Evolutionary conservation across 2,329 filamentous ascomycete genomes (phyloP).

Genomic region (Aspergillus proliferans): DNA sequence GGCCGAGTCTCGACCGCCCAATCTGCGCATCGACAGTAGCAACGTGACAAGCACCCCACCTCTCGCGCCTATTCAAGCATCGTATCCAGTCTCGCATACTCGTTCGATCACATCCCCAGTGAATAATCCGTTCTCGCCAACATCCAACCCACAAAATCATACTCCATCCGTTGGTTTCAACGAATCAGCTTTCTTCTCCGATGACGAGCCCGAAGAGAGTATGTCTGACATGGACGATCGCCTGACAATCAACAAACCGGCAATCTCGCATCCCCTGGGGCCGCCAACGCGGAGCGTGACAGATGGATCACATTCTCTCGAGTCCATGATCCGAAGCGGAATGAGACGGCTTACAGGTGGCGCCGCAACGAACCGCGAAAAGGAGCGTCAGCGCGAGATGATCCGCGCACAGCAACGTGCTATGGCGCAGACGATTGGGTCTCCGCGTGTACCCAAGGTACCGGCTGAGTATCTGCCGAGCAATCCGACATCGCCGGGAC

Average conservation of each 20-base stretch:
- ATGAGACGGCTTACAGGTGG: conserved; percentile 44
- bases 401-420: conserved; percentile 40
- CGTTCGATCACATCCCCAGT: conserved; percentile 79
- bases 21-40: conserved; percentile 46
- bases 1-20: conserved; percentile 60
- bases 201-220: conserved; percentile 71
- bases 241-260: conserved; percentile 20
- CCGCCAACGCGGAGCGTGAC: conserved; percentile 26
- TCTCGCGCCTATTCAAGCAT: conserved; percentile 26
- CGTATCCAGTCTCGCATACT: conserved; percentile 65
- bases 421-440: conserved; percentile 31
- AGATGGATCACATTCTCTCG: conserved; percentile 38
- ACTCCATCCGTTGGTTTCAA: conserved; percentile 42
- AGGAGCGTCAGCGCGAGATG: conserved; percentile 40
- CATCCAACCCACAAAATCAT: conserved; percentile 48
- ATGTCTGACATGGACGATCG: conserved; percentile 80
- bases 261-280: conserved; percentile 14
- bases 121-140: conserved; percentile 43
- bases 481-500: conserved; percentile 31
- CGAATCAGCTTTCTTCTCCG: conserved; percentile 60
- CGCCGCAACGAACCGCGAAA: conserved; percentile 34
- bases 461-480: conserved; percentile 42
- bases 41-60: conserved; percentile 26
- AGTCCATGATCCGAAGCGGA: conserved; percentile 41
- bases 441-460: conserved; percentile 43